These are phyloP conservation scores for Penicillium soppii DNA, from an alignment of 495 filamentous ascomycete genomes.

Conservation along the genomic window DNA sequence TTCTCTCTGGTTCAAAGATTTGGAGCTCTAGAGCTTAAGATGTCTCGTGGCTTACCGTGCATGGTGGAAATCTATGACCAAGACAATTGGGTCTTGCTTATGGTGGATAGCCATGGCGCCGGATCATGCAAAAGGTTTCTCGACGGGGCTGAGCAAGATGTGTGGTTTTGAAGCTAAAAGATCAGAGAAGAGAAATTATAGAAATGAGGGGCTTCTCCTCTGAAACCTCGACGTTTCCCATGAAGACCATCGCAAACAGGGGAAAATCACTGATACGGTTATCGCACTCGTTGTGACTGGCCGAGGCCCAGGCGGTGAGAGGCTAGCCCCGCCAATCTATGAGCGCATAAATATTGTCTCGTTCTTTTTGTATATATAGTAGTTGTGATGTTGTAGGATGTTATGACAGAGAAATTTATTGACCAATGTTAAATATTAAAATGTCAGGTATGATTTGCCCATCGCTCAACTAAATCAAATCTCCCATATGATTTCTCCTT, in stretches of 20 bases:
- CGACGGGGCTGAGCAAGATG: background rate
- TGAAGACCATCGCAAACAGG: slow-evolving; percentile 19
- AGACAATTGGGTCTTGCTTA: slow-evolving; percentile 61
- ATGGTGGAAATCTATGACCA: slow-evolving; percentile 97
- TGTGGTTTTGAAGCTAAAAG: background rate
- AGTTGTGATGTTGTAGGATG: no score
- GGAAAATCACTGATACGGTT: slow-evolving; percentile 23
- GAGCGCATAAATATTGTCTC: background rate
- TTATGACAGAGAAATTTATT: background rate
- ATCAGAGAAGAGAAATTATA: slow-evolving; percentile 1
- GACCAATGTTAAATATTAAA: background rate
- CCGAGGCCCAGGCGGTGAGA: slow-evolving; percentile 19
- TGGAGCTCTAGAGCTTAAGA: background rate
- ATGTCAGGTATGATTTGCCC: background rate
- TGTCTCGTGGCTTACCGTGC: slow-evolving; percentile 56
- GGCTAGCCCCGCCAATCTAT: slow-evolving; percentile 15
- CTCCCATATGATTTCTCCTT: slow-evolving; percentile 16
- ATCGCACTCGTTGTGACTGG: slow-evolving; percentile 29
- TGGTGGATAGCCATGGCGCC: slow-evolving; percentile 32
- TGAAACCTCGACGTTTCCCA: slow-evolving; percentile 12
- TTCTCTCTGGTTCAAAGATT: background rate
- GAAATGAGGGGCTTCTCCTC: slow-evolving; percentile 12
- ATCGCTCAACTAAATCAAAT: slow-evolving; percentile 12
- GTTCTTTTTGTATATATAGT: no score
- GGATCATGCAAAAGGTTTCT: slow-evolving; percentile 10